Percentiles rank a stretch among this genome's conserved stretches.
Conservation (phyloP, 202 grass and related monocot species). For the Tripidium arundinaceum region DNA sequence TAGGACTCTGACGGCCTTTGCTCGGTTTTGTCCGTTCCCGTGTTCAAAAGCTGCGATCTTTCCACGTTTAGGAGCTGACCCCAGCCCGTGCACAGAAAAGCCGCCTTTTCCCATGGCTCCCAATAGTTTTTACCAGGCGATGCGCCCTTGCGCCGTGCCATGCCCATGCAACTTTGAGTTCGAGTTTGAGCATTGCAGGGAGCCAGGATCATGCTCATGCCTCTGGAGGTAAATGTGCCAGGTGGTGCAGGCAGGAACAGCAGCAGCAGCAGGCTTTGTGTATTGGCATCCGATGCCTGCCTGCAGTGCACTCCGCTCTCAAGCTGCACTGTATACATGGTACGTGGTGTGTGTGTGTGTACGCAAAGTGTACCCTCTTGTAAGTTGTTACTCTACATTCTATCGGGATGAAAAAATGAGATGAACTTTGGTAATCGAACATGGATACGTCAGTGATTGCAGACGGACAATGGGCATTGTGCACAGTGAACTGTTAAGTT, state of each 20-base stretch:
- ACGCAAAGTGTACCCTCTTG: background rate
- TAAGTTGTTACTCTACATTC: no score
- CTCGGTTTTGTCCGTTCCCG: background rate
- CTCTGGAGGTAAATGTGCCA: conserved; percentile 10
- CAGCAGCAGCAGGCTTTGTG: background rate
- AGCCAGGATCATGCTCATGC: background rate
- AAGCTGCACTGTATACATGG: background rate
- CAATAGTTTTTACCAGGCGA: background rate
- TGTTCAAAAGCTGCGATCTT: conserved; percentile 9
- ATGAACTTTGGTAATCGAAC: background rate
- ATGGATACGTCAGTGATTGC: background rate
- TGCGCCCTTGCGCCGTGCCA: background rate
- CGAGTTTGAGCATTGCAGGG: background rate
- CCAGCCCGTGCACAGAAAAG: background rate
- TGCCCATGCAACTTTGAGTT: background rate
- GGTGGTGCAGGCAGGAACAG: background rate
- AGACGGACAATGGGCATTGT: background rate
- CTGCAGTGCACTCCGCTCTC: no score
- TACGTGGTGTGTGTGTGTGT: no score
- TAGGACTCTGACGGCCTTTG: background rate
- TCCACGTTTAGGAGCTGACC: background rate
- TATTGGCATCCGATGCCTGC: conserved; percentile 1
- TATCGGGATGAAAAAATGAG: no score
- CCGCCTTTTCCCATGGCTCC: background rate
- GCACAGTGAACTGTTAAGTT: background rate